These are phyloP conservation scores for Kluyveromyces sp. DNA, from an alignment of 1,139 yeast genomes.

Conservation along the genomic window DNA sequence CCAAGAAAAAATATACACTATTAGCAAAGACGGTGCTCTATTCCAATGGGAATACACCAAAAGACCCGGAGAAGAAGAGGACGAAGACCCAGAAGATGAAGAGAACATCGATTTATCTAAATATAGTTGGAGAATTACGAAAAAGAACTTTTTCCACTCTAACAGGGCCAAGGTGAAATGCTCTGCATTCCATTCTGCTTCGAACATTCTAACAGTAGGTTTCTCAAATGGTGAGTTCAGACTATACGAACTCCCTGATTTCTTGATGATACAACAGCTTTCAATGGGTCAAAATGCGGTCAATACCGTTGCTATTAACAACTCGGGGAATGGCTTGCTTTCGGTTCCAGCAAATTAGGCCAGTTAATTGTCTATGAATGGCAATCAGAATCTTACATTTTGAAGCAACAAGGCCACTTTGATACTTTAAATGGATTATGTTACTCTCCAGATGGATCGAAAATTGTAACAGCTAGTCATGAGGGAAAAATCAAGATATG, in stretches of 20 bases:
- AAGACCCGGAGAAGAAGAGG: constrained; percentile 35
- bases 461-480: constrained; percentile 88
- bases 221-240: constrained; percentile 87
- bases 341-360: constrained; percentile 88
- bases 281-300: constrained; percentile 91
- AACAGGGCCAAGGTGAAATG: constrained; percentile 66
- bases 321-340: constrained; percentile 96
- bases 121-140: constrained; percentile 75
- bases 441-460: constrained; percentile 92
- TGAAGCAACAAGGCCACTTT: constrained; percentile 96
- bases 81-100: constrained; percentile 37
- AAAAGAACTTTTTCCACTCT: constrained; percentile 66
- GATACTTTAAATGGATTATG: constrained; percentile 78
- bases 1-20: constrained; percentile 84
- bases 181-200: constrained; percentile 69
- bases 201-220: constrained; percentile 79
- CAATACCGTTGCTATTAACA: constrained; percentile 71
- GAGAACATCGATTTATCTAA: constrained; percentile 33
- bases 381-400: constrained; percentile 93
- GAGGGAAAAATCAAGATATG: constrained; percentile 96
- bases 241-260: constrained; percentile 77
- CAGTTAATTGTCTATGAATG: constrained; percentile 95
- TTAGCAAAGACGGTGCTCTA: constrained; percentile 91
- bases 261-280: constrained; percentile 72
- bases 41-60: constrained; percentile 83